Percentiles rank a stretch among this genome's conserved stretches.
Evolutionary conservation across 2,329 filamentous ascomycete genomes (phyloP).

Genomic region (Colletotrichum sansevieriae): DNA sequence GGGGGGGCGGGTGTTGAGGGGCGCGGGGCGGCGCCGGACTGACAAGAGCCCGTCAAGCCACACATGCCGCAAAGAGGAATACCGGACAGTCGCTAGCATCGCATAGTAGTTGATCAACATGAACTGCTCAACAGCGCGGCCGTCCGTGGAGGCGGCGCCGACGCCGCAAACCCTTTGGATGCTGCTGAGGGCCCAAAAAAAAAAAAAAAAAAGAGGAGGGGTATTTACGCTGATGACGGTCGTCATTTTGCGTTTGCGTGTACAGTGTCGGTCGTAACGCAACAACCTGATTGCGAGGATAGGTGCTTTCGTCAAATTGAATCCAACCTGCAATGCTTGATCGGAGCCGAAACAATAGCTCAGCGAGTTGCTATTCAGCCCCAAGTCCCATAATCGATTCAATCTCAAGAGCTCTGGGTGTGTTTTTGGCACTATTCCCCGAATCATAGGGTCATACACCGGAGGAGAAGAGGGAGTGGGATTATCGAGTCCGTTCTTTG

Average conservation of each 20-base stretch:
- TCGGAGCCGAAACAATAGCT: slow-evolving; percentile 6
- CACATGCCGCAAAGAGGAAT: background rate
- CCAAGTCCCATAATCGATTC: slow-evolving; percentile 7
- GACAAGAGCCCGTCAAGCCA: too few relatives aligned
- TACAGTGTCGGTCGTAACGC: background rate
- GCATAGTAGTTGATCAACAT: slow-evolving; percentile 11
- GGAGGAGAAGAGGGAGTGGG: slow-evolving; percentile 11
- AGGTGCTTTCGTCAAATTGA: background rate
- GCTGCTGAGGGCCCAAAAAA: background rate
- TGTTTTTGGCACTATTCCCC: slow-evolving; percentile 9
- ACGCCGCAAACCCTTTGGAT: slow-evolving; percentile 8
- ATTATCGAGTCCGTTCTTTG: slow-evolving; percentile 25
- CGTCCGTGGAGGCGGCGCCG: slow-evolving; percentile 26
- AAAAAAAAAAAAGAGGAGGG: background rate
- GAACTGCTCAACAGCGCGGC: slow-evolving; percentile 13
- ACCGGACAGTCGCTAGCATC: slow-evolving; percentile 18
- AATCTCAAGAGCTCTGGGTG: slow-evolving; percentile 34
- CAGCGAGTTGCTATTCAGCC: slow-evolving; percentile 15
- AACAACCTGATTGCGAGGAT: background rate
- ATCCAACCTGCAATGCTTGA: background rate
- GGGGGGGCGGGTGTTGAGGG: too few relatives aligned
- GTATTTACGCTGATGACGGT: background rate
- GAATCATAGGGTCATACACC: slow-evolving; percentile 7
- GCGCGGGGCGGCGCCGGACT: too few relatives aligned
- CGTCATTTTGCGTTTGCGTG: slow-evolving; percentile 16